These are phyloP conservation scores for Phaeotremella fagi DNA, from an alignment of 768 basidiomycete species.

Conservation along the genomic window DNA sequence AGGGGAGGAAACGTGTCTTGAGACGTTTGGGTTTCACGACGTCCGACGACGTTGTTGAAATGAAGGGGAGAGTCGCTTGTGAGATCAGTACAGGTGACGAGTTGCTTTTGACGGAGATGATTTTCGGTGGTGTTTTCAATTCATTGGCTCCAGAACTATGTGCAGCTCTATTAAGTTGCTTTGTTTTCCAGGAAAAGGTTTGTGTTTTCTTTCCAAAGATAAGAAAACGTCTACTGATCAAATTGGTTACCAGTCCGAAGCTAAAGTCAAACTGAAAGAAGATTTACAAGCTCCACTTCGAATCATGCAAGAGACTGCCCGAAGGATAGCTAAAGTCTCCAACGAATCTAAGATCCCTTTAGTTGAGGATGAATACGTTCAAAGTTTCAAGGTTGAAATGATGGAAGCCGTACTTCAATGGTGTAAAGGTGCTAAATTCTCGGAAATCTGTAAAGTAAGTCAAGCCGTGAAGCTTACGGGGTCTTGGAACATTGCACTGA, in stretches of 20 bases:
- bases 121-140: conserved; percentile 97
- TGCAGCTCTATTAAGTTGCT: conserved; percentile 90
- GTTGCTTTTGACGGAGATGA: conserved; percentile 87
- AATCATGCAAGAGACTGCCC: conserved; percentile 90
- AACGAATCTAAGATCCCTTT: conserved; percentile 85
- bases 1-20: conserved; percentile 87
- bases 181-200: conserved; percentile 98
- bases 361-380: conserved; percentile 90
- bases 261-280: conserved; percentile 72
- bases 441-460: conserved; percentile 88
- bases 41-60: conserved; percentile 84
- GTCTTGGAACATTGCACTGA: background rate
- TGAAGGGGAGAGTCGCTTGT: conserved; percentile 97
- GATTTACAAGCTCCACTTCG: conserved; percentile 88
- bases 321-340: conserved; percentile 93
- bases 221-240: background rate
- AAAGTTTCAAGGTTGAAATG: conserved; percentile 94
- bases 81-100: conserved; percentile 98
- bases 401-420: conserved; percentile 98
- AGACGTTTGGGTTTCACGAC: conserved; percentile 87
- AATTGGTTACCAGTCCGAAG: conserved; percentile 26
- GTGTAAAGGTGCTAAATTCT: conserved; percentile 96
- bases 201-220: conserved; percentile 9
- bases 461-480: background rate
- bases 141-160: conserved; percentile 81